These are phyloP conservation scores for Talaromyces adpressus DNA, from an alignment of 495 filamentous ascomycete genomes.

Conservation along the genomic window DNA sequence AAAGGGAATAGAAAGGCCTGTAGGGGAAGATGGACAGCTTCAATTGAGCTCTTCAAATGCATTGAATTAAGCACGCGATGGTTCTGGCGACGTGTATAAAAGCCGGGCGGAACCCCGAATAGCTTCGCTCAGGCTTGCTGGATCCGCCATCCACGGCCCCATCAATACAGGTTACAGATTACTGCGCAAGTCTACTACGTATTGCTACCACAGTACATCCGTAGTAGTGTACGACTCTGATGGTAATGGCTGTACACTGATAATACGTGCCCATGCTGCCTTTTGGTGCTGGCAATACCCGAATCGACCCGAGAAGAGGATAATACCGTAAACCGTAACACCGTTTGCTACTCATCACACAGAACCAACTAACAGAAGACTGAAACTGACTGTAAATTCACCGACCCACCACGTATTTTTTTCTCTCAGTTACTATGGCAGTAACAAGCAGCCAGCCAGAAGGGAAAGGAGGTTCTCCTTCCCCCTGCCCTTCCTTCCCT, in stretches of 20 bases:
- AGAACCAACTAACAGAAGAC: not conserved
- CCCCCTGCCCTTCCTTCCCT: not conserved
- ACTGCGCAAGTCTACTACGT: not conserved
- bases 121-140: not conserved
- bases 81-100: not conserved
- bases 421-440: not conserved
- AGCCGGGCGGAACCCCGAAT: not conserved
- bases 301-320: not conserved
- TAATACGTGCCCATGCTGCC: not conserved
- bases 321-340: not conserved
- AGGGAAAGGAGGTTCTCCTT: too few species aligned
- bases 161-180: not conserved
- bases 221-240: not conserved
- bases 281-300: not conserved
- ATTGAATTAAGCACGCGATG: not conserved
- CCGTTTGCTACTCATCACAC: not conserved
- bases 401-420: constrained; percentile 6
- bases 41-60: not conserved
- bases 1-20: not conserved
- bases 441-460: not conserved
- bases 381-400: not conserved
- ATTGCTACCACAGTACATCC: not conserved
- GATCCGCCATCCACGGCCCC: not conserved
- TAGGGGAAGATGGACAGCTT: not conserved
- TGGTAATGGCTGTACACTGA: not conserved